These are phyloP conservation scores for Chrysanthemum lavandulifolium DNA, from an alignment of 129 eudicot species.

Conservation along the genomic window DNA sequence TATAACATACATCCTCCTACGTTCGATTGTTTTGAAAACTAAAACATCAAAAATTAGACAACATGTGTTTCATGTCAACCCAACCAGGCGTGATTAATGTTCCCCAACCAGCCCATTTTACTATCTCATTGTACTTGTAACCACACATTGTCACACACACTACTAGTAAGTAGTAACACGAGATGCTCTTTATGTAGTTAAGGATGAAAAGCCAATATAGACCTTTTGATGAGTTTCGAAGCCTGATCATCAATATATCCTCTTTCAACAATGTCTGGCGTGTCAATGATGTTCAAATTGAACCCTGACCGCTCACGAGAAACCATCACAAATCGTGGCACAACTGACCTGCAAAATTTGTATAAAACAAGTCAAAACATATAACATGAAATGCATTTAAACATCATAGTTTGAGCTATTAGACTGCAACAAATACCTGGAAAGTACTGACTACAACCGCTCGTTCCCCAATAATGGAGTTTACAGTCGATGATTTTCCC, in stretches of 20 bases:
- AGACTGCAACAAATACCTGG: conserved; percentile 48
- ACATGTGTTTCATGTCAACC: no score
- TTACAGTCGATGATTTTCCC: conserved; percentile 87
- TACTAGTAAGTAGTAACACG: neutral
- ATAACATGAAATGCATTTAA: neutral
- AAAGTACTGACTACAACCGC: conserved; percentile 83
- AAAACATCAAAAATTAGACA: no score
- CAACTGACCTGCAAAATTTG: conserved; percentile 62
- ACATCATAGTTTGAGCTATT: neutral
- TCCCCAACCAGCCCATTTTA: neutral
- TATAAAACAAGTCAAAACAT: neutral
- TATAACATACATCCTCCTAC: no score
- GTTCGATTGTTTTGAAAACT: no score
- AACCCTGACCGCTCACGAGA: conserved; percentile 74
- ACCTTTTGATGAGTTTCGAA: conserved; percentile 76
- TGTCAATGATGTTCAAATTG: conserved; percentile 81
- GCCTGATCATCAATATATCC: conserved; percentile 82
- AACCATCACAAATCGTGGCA: conserved; percentile 82
- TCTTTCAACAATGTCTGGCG: conserved; percentile 95
- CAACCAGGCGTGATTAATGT: no score
- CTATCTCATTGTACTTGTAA: neutral
- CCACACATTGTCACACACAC: conserved; percentile 17
- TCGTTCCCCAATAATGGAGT: conserved; percentile 84
- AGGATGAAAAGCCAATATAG: conserved; percentile 1
- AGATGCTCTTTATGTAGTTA: neutral